phyloP scores from a whole-genome alignment of 2,329 filamentous ascomycete species.

The Colletotrichum sp. region DNA sequence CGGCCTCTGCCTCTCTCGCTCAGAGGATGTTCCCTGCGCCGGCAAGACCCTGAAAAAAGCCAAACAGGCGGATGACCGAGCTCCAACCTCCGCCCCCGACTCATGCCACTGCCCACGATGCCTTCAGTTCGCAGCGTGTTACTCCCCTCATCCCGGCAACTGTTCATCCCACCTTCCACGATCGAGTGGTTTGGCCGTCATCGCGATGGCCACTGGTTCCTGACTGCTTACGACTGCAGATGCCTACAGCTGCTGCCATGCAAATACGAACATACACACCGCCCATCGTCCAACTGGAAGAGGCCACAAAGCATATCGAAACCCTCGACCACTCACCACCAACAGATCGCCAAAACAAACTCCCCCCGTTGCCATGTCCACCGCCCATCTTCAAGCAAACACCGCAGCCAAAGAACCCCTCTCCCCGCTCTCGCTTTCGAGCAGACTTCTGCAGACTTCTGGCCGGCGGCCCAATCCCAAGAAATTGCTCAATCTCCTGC shows the following conservation, averaged over 20 bases:
- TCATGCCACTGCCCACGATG: neutral
- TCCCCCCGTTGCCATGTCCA: slow-evolving; percentile 4
- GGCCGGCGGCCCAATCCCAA: slow-evolving; percentile 30
- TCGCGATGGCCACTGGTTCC: neutral
- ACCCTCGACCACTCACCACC: neutral
- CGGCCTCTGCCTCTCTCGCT: neutral
- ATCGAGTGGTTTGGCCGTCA: neutral
- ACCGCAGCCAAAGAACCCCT: neutral
- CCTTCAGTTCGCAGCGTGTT: neutral
- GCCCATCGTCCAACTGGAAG: neutral
- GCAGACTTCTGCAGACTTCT: neutral
- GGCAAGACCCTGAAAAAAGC: slow-evolving; percentile 11
- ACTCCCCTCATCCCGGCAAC: neutral
- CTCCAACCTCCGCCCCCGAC: slow-evolving; percentile 6
- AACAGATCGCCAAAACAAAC: slow-evolving; percentile 21
- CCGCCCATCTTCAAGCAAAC: neutral
- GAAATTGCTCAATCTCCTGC: slow-evolving; percentile 31
- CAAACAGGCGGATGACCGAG: neutral
- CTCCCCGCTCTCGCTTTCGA: neutral
- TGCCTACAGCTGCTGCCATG: neutral
- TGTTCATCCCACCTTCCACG: neutral
- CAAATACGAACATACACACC: neutral
- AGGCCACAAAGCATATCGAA: slow-evolving; percentile 6
- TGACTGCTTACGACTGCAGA: neutral
- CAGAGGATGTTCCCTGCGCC: slow-evolving; percentile 14